A percentile compares a stretch with the other conserved stretches of the same genome.
These are phyloP conservation scores for Tylopilus intermedius DNA, from an alignment of 768 basidiomycete genomes.

Conservation along the genomic window DNA sequence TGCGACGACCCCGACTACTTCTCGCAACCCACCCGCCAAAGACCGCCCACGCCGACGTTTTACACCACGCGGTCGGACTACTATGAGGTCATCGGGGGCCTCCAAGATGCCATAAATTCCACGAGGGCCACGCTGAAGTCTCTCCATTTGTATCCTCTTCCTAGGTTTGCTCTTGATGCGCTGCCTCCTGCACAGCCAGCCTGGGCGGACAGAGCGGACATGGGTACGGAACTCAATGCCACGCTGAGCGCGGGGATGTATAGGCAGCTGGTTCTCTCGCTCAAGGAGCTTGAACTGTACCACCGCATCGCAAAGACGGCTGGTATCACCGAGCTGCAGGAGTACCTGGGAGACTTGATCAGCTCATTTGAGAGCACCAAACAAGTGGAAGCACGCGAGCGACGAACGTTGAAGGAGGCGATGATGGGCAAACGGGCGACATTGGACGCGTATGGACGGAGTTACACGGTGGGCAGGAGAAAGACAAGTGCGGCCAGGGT, in stretches of 20 bases:
- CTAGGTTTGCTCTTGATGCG: constrained; percentile 56
- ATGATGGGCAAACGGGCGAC: constrained; percentile 50
- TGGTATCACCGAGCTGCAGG: constrained; percentile 44
- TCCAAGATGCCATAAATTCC: constrained; percentile 59
- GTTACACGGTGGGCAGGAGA: constrained; percentile 80
- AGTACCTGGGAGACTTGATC: constrained; percentile 56
- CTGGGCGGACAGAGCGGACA: constrained; percentile 64
- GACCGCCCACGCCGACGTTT: constrained; percentile 70
- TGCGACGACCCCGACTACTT: constrained; percentile 5
- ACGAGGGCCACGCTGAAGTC: constrained; percentile 56
- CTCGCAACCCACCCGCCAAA: constrained; percentile 11
- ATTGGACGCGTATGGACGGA: constrained; percentile 74
- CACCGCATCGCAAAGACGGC: constrained; percentile 24
- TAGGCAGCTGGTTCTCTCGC: constrained; percentile 53
- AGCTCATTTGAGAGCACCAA: constrained; percentile 64
- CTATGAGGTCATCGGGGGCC: constrained; percentile 63
- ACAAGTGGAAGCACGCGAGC: constrained; percentile 40
- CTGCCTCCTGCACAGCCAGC: constrained; percentile 55
- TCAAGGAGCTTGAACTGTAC: constrained; percentile 66
- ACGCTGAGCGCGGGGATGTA: constrained; percentile 68
- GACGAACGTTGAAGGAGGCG: constrained; percentile 21
- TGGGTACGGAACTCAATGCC: constrained; percentile 53
- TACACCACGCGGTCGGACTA: constrained; percentile 77
- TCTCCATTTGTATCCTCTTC: constrained; percentile 74
- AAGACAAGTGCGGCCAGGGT: constrained; percentile 90